Evolutionary conservation across 495 filamentous ascomycete genomes (phyloP), one percentile per base, ranked within the genome.

Genomic region (Cercophora sp.): DNA sequence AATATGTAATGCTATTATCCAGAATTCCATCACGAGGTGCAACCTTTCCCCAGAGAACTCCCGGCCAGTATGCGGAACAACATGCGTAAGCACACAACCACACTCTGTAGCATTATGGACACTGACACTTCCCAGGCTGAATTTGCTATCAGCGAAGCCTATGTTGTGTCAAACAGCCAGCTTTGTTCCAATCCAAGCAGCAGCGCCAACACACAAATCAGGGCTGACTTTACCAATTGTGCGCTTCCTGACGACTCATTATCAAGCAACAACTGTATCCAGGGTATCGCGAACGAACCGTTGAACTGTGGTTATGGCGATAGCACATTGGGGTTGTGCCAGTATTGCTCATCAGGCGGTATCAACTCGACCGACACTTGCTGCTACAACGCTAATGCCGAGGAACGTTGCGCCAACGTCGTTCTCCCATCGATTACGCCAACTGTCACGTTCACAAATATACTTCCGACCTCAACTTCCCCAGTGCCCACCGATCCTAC

Each of bases 351-450:
- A 23, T 73, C 82, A 10, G 91, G 86, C 59, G 89, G 91, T 23
- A 79, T 85, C 32, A 96, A 96, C 69, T 84, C 89, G 13, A 97
- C 89, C 44, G 94, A 99, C 68, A 93, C 91, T 0, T 99, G 94
- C 73, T 99, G 94, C 63, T 82, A 86, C 48, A 87, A 83, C 58
- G 83, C 91, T n/a, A 77, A 89, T 57, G 82, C 85, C 19, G 74
- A 86, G 39, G 66, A 59, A 24, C 81, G 84, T 48, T 99, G 94
- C 61, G 66, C 71, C 25, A 78, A 79, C 27, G 85, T 99, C 25
- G 71, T 80, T 23, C 74, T 99, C 25, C 94, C 93, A 8, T 79
- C 78, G 1, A 82, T 86, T 24, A 86, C 84, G 6, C 79, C 86
- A 5, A 77, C 85, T 52, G 81, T 88, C 47, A 81, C 85, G 2